phyloP scores from a whole-genome alignment of 345 rosid species.

The Microthlaspi erraticum region DNA sequence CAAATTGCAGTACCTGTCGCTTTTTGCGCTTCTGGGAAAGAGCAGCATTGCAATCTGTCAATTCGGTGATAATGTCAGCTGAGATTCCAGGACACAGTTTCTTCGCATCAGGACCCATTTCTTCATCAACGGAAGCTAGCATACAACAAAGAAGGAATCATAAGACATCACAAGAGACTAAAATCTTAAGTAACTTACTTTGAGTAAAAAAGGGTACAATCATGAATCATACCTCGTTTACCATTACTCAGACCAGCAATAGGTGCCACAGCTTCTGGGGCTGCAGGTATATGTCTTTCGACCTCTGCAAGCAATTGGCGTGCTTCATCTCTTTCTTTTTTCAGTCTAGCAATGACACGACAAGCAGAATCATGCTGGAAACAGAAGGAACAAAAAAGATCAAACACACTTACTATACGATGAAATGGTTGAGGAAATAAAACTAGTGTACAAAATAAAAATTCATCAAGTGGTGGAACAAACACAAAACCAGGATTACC shows the following conservation, averaged over 20 bases:
- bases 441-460: neutral
- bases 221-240: slow-evolving; percentile 82
- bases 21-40: slow-evolving; percentile 92
- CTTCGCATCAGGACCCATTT: slow-evolving; percentile 57
- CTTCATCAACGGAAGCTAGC: slow-evolving; percentile 59
- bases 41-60: slow-evolving; percentile 84
- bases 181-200: neutral
- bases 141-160: slow-evolving; percentile 20
- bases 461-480: slow-evolving; percentile 2
- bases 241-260: slow-evolving; percentile 78
- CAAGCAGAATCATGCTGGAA: slow-evolving; percentile 99
- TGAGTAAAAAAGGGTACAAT: neutral
- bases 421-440: slow-evolving; percentile 6
- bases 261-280: slow-evolving; percentile 52
- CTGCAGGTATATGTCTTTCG: slow-evolving; percentile 73
- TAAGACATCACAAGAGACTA: slow-evolving; percentile 17
- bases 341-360: slow-evolving; percentile 98
- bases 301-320: slow-evolving; percentile 78
- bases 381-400: neutral
- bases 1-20: slow-evolving; percentile 59
- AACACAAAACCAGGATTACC: slow-evolving; percentile 51
- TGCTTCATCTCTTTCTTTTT: slow-evolving; percentile 93
- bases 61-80: slow-evolving; percentile 60
- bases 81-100: slow-evolving; percentile 78
- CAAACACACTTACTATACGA: slow-evolving; percentile 9